Percentiles rank a stretch among this genome's conserved stretches.
Conservation (phyloP, 148 eudicot genomes). For the Fagopyrum tataricum region DNA sequence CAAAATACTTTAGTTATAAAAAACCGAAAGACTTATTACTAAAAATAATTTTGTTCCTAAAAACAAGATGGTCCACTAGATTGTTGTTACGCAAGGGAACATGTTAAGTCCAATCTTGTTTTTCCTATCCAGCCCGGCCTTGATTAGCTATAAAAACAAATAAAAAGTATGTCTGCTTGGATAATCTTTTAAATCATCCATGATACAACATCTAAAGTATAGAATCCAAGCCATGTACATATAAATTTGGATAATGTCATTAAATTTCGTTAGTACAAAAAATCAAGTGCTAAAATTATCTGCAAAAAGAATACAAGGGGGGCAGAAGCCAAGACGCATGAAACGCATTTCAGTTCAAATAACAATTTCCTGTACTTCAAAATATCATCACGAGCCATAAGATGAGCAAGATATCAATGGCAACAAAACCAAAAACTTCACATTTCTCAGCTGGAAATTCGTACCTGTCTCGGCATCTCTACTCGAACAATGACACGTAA, state of each 20-base stretch:
- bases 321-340: neutral
- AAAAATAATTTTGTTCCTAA: too few species aligned
- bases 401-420: neutral
- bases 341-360: neutral
- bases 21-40: too few species aligned
- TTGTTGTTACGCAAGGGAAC: too few species aligned
- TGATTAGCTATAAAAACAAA: too few species aligned
- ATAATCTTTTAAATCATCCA: neutral
- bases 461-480: neutral
- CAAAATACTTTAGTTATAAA: too few species aligned
- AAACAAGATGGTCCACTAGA: too few species aligned
- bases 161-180: too few species aligned
- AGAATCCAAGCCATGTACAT: neutral
- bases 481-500: neutral
- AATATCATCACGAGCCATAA: neutral
- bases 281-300: neutral
- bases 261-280: neutral
- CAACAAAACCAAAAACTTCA: neutral
- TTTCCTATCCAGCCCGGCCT: too few species aligned
- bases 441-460: neutral
- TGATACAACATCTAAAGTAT: neutral
- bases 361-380: neutral
- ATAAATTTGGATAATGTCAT: neutral
- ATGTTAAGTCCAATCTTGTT: too few species aligned
- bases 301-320: conserved; percentile 4